phyloP scores from a whole-genome alignment of 768 basidiomycete genomes.

The Trichaptum fuscoviolaceum region DNA sequence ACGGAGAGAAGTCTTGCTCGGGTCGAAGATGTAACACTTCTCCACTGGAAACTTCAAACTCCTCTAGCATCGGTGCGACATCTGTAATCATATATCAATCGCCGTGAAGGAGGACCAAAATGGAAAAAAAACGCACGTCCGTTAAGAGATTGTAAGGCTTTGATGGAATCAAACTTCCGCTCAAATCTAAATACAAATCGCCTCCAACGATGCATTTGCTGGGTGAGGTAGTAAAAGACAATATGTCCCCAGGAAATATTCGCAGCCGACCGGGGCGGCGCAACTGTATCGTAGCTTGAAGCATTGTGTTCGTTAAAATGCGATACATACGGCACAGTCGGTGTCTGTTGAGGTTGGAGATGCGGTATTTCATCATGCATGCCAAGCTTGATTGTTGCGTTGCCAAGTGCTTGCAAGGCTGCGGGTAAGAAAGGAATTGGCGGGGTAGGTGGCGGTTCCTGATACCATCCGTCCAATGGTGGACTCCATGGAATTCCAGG shows the following conservation, averaged over 20 bases:
- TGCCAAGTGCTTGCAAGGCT: neutral
- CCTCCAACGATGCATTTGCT: slow-evolving; percentile 80
- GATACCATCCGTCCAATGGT: slow-evolving; percentile 17
- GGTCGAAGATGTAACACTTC: slow-evolving; percentile 42
- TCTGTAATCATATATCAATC: slow-evolving; percentile 34
- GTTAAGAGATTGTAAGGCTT: slow-evolving; percentile 65
- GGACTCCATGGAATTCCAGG: slow-evolving; percentile 13
- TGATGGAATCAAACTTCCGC: slow-evolving; percentile 68
- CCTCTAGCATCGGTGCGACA: slow-evolving; percentile 64
- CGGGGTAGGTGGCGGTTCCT: slow-evolving; percentile 15
- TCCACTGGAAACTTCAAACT: slow-evolving; percentile 73
- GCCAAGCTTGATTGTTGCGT: neutral
- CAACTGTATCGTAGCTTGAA: slow-evolving; percentile 8
- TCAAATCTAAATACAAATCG: slow-evolving; percentile 78
- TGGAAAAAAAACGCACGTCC: slow-evolving; percentile 36
- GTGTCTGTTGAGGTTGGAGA: neutral
- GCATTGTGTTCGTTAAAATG: neutral
- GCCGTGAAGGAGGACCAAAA: neutral
- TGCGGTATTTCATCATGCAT: neutral
- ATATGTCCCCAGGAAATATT: slow-evolving; percentile 78
- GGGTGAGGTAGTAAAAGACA: slow-evolving; percentile 70
- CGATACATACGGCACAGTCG: neutral
- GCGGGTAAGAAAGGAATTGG: slow-evolving; percentile 13
- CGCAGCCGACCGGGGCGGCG: slow-evolving; percentile 25
- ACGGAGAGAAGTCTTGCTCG: neutral